Conservation (phyloP, 2,329 filamentous ascomycete species). For the Clonostachys sp. region DNA sequence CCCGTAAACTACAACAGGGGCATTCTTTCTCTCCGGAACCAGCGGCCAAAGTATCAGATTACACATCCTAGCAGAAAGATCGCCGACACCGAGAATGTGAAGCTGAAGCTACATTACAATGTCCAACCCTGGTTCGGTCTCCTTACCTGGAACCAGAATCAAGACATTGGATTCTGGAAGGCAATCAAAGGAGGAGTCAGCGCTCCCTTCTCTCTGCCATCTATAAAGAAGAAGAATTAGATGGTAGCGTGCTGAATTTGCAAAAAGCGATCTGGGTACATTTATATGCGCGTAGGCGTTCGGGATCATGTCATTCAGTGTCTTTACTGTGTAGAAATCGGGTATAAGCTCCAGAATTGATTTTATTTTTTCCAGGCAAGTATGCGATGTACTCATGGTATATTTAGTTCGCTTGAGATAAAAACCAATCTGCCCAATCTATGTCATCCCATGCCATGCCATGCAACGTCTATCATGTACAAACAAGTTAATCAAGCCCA, state of each 20-base stretch:
- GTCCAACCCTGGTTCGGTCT: conserved; percentile 95
- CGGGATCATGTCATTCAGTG: no score
- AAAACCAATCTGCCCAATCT: not conserved
- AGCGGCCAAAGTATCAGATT: conserved; percentile 95
- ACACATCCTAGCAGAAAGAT: conserved; percentile 81
- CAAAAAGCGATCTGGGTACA: no score
- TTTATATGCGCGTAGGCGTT: no score
- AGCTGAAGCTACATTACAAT: conserved; percentile 85
- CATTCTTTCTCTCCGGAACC: conserved; percentile 72
- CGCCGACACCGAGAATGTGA: conserved; percentile 68
- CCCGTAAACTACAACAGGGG: conserved; percentile 37
- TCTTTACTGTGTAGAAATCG: no score
- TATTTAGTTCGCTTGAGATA: not conserved
- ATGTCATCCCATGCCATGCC: not conserved
- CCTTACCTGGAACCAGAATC: conserved; percentile 71
- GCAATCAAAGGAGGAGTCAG: conserved; percentile 60
- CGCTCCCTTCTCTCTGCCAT: conserved; percentile 59
- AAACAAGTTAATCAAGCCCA: not conserved
- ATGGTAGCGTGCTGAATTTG: no score
- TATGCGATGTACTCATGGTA: not conserved
- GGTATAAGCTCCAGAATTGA: no score
- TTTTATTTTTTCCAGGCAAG: no score
- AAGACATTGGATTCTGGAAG: conserved; percentile 54
- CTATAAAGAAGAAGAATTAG: conserved; percentile 42
- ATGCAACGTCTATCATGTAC: not conserved